These are phyloP conservation scores for Talaromyces amestolkiae DNA, from an alignment of 2,329 filamentous ascomycete genomes.

Conservation along the genomic window DNA sequence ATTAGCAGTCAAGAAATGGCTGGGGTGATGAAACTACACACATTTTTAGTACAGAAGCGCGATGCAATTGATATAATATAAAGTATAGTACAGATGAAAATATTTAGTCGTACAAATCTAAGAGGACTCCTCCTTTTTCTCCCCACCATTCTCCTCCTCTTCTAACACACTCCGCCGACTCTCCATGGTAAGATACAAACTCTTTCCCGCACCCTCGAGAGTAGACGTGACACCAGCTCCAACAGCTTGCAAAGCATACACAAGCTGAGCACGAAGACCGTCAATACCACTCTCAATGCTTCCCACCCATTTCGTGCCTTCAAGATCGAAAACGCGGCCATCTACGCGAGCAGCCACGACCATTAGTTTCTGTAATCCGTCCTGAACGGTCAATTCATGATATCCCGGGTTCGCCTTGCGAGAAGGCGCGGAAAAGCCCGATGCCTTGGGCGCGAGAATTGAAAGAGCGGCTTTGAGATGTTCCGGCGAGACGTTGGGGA, in stretches of 20 bases:
- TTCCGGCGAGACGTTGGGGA: constrained; percentile 78
- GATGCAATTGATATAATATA: constrained; percentile 25
- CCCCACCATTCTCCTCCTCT: constrained; percentile 56
- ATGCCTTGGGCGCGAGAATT: constrained; percentile 69
- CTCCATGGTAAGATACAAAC: constrained; percentile 84
- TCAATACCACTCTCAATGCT: constrained; percentile 78
- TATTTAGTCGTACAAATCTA: constrained; percentile 15
- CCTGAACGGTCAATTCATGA: constrained; percentile 75
- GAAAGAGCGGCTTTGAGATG: constrained; percentile 79
- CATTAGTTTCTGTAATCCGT: constrained; percentile 79
- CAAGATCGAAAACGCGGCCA: constrained; percentile 75
- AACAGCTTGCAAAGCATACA: constrained; percentile 74
- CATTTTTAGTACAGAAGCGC: not conserved
- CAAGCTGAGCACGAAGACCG: constrained; percentile 75
- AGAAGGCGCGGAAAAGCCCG: constrained; percentile 73
- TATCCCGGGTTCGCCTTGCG: constrained; percentile 75
- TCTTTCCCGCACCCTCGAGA: constrained; percentile 78
- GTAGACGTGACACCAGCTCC: constrained; percentile 73
- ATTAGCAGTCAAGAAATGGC: not conserved
- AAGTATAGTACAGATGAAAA: constrained; percentile 31
- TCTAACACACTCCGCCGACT: constrained; percentile 77
- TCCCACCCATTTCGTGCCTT: constrained; percentile 68
- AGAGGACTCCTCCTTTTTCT: constrained; percentile 33
- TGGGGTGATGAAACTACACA: not conserved
- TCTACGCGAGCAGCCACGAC: constrained; percentile 85